Evolutionary conservation across 306 rosid genomes (phyloP), one percentile per base, ranked within the genome.

Genomic region (Lagenaria siceraria): DNA sequence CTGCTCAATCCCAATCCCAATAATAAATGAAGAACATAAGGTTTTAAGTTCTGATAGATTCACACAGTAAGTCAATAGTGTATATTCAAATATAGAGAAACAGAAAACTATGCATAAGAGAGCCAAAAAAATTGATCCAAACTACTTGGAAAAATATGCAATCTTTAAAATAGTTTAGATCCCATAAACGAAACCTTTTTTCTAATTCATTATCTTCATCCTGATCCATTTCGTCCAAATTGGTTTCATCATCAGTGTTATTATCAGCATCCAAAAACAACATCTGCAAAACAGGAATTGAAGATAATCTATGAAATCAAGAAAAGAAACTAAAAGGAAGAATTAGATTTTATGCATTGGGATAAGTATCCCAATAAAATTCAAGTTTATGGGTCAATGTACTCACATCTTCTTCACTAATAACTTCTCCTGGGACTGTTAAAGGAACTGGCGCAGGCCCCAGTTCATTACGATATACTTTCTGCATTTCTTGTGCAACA

Each of bases 381-480:
- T 12, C 36, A 60, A 24, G 55, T 40, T 17, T 8, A 21, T 65
- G 38, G 72, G 65, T 21, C 21, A 55, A 76, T 49, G 66, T 29
- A 83, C 97, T 83, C 87, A 87, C 99, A 46, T 96, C 99, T 88
- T 95, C 99, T 80, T 92, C 97, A 22, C 85, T 72, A 79, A 92
- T 73, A 80, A 78, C 79, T 83, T 92, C 91, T 69, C 98, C 97
- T 5, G 88, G 80, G 83, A 96, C 96, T 63, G 90, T 89, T 78
- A 96, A 82, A 46, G 98, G 99, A 74, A 95, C 96, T 6, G 98
- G 98, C 77, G 86, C 76, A 80, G 99, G 97, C 38, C 93, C 98
- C 87, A 96, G 80, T 84, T 96, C 99, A n/a, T 88, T 84, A 79
- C 82, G 86, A 84, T 90, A 96, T 64, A 96, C 83, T 77, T 96